A percentile compares a stretch with the other conserved stretches of the same genome.
These are phyloP conservation scores for Podila horticola DNA, from an alignment of 192 early-diverging fungal genomes.

Conservation along the genomic window DNA sequence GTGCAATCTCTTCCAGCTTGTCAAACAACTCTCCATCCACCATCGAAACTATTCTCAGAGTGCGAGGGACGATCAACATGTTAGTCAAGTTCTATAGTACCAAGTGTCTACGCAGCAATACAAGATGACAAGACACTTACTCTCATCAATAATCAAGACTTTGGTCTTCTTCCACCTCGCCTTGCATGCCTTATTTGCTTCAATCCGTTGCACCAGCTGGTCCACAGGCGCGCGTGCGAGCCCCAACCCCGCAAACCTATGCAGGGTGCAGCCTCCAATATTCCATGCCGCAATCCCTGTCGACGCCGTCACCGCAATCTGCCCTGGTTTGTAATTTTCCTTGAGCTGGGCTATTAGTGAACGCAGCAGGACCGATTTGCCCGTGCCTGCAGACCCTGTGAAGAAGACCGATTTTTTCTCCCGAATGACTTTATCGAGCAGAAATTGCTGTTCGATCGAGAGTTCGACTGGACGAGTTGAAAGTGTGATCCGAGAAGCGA, in stretches of 20 bases:
- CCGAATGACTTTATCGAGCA: slow-evolving; percentile 72
- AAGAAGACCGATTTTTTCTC: slow-evolving; percentile 66
- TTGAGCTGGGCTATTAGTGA: slow-evolving; percentile 55
- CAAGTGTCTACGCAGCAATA: neutral
- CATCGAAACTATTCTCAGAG: slow-evolving; percentile 68
- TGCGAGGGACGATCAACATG: neutral
- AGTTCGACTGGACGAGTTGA: slow-evolving; percentile 14
- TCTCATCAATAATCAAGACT: slow-evolving; percentile 83
- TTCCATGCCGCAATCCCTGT: slow-evolving; percentile 71
- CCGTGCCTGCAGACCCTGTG: slow-evolving; percentile 68
- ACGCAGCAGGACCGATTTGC: slow-evolving; percentile 51
- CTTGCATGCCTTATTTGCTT: slow-evolving; percentile 20
- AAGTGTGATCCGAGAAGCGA: neutral
- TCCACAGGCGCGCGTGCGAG: slow-evolving; percentile 52
- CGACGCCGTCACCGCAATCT: slow-evolving; percentile 65
- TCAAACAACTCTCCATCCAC: slow-evolving; percentile 78
- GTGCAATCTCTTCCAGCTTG: slow-evolving; percentile 75
- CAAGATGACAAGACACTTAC: slow-evolving; percentile 10
- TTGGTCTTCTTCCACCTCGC: slow-evolving; percentile 67
- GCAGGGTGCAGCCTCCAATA: slow-evolving; percentile 67
- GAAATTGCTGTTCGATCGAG: slow-evolving; percentile 66
- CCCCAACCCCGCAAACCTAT: slow-evolving; percentile 73
- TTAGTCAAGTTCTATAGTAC: too few species aligned
- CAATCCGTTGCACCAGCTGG: slow-evolving; percentile 42
- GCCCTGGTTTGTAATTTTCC: slow-evolving; percentile 31